Conservation (phyloP, 2,329 filamentous ascomycete species). For the Colletotrichum sp. region DNA sequence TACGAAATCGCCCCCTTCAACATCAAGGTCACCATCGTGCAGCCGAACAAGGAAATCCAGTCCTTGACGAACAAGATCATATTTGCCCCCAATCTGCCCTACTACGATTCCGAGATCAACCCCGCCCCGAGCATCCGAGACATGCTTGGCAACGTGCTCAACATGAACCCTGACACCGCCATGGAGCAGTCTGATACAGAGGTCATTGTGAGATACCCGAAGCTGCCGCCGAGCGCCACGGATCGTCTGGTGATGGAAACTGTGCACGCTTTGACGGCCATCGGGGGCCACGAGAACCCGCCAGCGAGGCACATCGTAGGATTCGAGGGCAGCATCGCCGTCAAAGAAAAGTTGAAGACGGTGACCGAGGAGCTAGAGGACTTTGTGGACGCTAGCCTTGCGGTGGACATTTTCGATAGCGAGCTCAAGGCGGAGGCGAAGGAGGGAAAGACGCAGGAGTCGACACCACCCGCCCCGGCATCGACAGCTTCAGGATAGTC, state of each 20-base stretch:
- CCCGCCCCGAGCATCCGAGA: conserved; percentile 83
- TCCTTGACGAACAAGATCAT: conserved; percentile 87
- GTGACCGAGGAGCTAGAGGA: conserved; percentile 96
- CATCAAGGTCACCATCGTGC: conserved; percentile 93
- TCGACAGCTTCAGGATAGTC: conserved; percentile 15
- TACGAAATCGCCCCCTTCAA: conserved; percentile 98
- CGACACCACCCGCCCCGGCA: conserved; percentile 24
- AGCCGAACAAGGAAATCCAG: conserved; percentile 92
- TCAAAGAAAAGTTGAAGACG: conserved; percentile 96
- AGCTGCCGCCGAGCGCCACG: conserved; percentile 69
- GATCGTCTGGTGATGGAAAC: conserved; percentile 85
- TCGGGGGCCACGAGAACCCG: conserved; percentile 95
- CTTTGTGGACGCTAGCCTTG: conserved; percentile 87
- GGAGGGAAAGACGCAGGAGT: conserved; percentile 37
- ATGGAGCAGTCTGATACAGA: conserved; percentile 39
- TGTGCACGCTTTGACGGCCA: conserved; percentile 87
- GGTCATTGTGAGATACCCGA: conserved; percentile 74
- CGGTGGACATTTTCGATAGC: conserved; percentile 77
- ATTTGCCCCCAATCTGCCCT: conserved; percentile 77
- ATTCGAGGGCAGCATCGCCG: conserved; percentile 82
- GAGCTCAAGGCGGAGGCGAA: conserved; percentile 59
- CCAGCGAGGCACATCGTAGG: conserved; percentile 94
- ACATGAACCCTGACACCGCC: conserved; percentile 73
- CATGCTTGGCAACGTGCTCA: conserved; percentile 81
- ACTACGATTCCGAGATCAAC: conserved; percentile 70